A percentile compares a stretch with the other conserved stretches of the same genome.
Conservation (phyloP, 192 early-diverging fungal species). For the Geranomyces variabilis region DNA sequence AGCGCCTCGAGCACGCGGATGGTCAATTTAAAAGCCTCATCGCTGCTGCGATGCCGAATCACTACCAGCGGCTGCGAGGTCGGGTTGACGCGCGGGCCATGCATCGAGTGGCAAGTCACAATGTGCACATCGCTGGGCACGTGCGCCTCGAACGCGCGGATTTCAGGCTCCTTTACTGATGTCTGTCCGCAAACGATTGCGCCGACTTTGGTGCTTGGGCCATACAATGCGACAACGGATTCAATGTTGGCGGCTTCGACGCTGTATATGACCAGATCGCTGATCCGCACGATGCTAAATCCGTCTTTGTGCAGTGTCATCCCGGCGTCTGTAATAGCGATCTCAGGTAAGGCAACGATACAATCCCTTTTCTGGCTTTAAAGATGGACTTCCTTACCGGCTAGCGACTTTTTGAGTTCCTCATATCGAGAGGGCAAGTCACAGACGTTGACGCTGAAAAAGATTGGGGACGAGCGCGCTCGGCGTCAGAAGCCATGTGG, state of each 20-base stretch:
- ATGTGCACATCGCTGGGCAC: slow-evolving; percentile 92
- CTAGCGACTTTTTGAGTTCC: slow-evolving; percentile 62
- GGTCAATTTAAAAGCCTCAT: slow-evolving; percentile 61
- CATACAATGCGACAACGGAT: slow-evolving; percentile 77
- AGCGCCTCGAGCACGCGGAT: slow-evolving; percentile 71
- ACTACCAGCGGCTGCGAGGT: slow-evolving; percentile 77
- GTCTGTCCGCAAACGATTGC: slow-evolving; percentile 94
- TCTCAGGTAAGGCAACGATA: neutral
- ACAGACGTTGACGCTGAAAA: slow-evolving; percentile 87
- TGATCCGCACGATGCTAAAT: slow-evolving; percentile 76
- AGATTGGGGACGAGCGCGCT: no score
- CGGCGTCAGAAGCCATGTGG: no score
- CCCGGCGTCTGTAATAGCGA: slow-evolving; percentile 15
- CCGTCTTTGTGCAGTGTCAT: slow-evolving; percentile 80
- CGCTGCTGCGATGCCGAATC: slow-evolving; percentile 75
- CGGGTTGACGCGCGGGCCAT: slow-evolving; percentile 87
- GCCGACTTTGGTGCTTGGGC: slow-evolving; percentile 86
- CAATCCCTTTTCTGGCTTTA: neutral
- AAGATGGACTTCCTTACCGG: slow-evolving; percentile 44
- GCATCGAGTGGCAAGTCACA: slow-evolving; percentile 92
- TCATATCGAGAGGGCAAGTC: slow-evolving; percentile 81
- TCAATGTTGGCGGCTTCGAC: slow-evolving; percentile 92
- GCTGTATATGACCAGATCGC: slow-evolving; percentile 92
- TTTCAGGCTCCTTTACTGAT: slow-evolving; percentile 94
- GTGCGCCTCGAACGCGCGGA: slow-evolving; percentile 83